Percentiles rank a stretch among this genome's conserved stretches.
Conservation (phyloP, 805 yeast species). For the Kodamaea neixiangensis region DNA sequence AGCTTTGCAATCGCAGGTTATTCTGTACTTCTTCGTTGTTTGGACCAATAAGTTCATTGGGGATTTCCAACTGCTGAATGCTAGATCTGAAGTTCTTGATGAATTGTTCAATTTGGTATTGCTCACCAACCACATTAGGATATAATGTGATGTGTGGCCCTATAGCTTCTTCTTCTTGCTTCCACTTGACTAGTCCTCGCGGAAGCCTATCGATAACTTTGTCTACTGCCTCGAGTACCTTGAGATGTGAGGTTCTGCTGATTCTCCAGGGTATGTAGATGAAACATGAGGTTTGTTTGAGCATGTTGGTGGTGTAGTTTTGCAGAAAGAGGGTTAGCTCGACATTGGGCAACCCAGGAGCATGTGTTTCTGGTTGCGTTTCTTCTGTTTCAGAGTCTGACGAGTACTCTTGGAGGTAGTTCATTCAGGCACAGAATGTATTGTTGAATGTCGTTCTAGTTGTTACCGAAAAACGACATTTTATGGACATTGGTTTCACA, state of each 20-base stretch:
- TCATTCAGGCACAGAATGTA: neutral
- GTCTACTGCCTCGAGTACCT: slow-evolving; percentile 7
- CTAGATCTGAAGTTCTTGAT: slow-evolving; percentile 11
- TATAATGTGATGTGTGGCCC: slow-evolving; percentile 20
- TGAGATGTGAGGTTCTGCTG: slow-evolving; percentile 9
- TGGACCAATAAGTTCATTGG: slow-evolving; percentile 2
- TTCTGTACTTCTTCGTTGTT: slow-evolving; percentile 5
- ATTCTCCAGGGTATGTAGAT: slow-evolving; percentile 22
- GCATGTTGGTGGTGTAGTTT: slow-evolving; percentile 21
- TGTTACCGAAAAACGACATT: neutral
- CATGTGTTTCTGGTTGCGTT: neutral
- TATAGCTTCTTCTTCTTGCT: neutral
- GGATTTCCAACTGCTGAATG: slow-evolving; percentile 2
- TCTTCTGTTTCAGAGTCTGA: slow-evolving; percentile 17
- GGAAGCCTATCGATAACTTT: neutral
- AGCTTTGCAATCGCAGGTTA: neutral
- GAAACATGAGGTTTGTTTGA: slow-evolving; percentile 14
- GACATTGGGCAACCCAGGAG: neutral
- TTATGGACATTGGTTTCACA: neutral
- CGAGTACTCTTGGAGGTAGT: slow-evolving; percentile 16
- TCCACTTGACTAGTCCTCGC: neutral
- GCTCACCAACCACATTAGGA: slow-evolving; percentile 17
- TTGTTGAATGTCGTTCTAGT: neutral
- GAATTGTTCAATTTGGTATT: slow-evolving; percentile 11
- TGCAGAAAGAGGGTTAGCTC: slow-evolving; percentile 14